A percentile compares a stretch with the other conserved stretches of the same genome.
These are phyloP conservation scores for Nicotiana noctiflora DNA, from an alignment of 257 asterid genomes.

Conservation along the genomic window DNA sequence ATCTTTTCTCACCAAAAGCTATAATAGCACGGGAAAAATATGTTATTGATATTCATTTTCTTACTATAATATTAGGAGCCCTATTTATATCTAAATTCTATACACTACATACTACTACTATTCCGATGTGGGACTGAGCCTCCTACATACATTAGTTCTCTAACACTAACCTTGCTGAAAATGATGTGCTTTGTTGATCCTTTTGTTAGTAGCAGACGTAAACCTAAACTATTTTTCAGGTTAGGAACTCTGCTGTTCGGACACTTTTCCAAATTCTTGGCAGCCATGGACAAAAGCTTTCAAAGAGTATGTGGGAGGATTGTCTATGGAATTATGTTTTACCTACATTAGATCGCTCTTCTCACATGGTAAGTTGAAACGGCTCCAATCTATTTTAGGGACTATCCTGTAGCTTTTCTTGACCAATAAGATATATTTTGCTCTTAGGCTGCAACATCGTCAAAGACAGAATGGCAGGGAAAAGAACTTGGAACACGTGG, in stretches of 20 bases:
- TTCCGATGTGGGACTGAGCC: too few relatives aligned
- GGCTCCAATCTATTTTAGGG: conserved; percentile 5
- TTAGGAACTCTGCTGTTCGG: conserved; percentile 89
- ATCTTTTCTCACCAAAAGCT: too few relatives aligned
- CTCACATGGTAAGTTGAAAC: conserved; percentile 68
- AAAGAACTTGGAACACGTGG: conserved; percentile 95
- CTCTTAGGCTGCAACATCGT: conserved; percentile 89
- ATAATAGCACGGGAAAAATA: too few relatives aligned
- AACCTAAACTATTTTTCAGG: conserved; percentile 42
- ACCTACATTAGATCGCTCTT: conserved; percentile 75
- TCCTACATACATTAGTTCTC: too few relatives aligned
- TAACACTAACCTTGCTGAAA: neutral
- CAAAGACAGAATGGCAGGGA: conserved; percentile 97
- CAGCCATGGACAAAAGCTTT: conserved; percentile 94
- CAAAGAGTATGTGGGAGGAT: conserved; percentile 88
- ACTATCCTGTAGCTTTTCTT: conserved; percentile 15
- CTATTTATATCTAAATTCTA: too few relatives aligned
- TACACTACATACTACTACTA: too few relatives aligned
- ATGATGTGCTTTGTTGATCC: conserved; percentile 5
- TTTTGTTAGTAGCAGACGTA: conserved; percentile 13
- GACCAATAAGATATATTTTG: conserved; percentile 18
- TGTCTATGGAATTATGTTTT: conserved; percentile 89
- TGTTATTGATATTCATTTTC: too few relatives aligned
- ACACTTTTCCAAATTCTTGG: conserved; percentile 98
- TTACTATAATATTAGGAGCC: too few relatives aligned